Base-by-base conservation (phyloP, 345 rosid genomes). In the Linum usitatissimum region DNA sequence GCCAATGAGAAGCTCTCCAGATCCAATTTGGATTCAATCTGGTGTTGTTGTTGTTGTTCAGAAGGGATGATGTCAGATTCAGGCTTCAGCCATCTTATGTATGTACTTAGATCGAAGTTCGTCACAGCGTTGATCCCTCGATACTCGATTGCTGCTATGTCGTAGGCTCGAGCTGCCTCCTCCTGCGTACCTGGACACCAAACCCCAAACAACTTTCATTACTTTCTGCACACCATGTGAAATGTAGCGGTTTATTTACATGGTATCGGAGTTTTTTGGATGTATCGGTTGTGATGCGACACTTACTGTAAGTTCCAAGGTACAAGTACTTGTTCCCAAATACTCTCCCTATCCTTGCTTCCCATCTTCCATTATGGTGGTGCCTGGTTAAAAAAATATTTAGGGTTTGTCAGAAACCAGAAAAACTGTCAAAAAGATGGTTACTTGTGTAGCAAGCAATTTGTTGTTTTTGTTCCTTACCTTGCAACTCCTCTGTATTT, bases 341-440 rank as follows among this genome's bases (percentile, higher is more conserved):
- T 6, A 86, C 90, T 64, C 94, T 79, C 21, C 94, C 90, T 30
- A 86, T 87, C 70, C 90, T 69, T 65, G 88, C 90, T 51, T 87
- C 94, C 94, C 94, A 87, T 71, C 94, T 78, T 38, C 94, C 90
- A 74, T 87, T 83, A 30, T 87, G 94, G 55, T 87, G 87, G 68
- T 85, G 90, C 76, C 87, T 85, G 76, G 28, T 23, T 64, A 54
- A 30, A 28, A 20, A n/a, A 51, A 28, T 58, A 13, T 34, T 34
- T 34, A 34, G 38, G 38, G 38, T 34, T 34, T 34, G 38, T 34
- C 5, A 34, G 38, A 34, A 34, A 34, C 8, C 6, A 1, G 38
- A 34, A 34, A 34, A 23, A 23, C 28, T 23, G 28, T 23, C 28
- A 23, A 18, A 15, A 0, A 21, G n/a, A 18, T 58, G 48, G 28